These are phyloP conservation scores for Exophiala dermatitidis DNA, from an alignment of 2,329 filamentous ascomycete genomes.

Conservation along the genomic window DNA sequence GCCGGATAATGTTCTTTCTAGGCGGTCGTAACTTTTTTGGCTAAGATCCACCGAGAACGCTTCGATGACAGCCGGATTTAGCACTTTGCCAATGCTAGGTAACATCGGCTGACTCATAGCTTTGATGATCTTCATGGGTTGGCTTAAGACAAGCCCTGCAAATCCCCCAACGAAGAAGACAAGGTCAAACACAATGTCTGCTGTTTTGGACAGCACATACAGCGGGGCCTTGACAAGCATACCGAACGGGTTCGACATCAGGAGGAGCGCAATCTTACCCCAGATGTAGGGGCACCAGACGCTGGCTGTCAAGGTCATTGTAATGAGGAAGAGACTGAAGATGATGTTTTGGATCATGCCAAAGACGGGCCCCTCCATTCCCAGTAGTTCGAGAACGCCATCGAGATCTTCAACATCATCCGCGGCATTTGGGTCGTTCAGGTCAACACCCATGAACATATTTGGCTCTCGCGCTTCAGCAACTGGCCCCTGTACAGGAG, in stretches of 20 bases:
- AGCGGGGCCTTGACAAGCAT: slow-evolving; percentile 61
- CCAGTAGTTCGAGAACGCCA: slow-evolving; percentile 89
- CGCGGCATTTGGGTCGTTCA: slow-evolving; percentile 50
- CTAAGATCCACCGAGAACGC: slow-evolving; percentile 20
- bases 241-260: slow-evolving; percentile 69
- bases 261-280: slow-evolving; percentile 73
- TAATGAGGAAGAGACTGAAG: slow-evolving; percentile 86
- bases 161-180: slow-evolving; percentile 23
- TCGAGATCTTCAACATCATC: slow-evolving; percentile 87
- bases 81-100: slow-evolving; percentile 10
- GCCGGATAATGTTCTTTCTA: slow-evolving; percentile 23
- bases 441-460: slow-evolving; percentile 56
- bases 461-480: slow-evolving; percentile 42
- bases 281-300: slow-evolving; percentile 89
- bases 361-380: slow-evolving; percentile 86
- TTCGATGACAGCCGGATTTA: slow-evolving; percentile 18
- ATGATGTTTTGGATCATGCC: slow-evolving; percentile 90
- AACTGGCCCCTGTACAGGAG: not conserved
- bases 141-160: slow-evolving; percentile 46
- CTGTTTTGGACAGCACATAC: slow-evolving; percentile 61
- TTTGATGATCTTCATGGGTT: slow-evolving; percentile 30
- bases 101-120: slow-evolving; percentile 23
- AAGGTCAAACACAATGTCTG: slow-evolving; percentile 73
- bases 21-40: slow-evolving; percentile 20
- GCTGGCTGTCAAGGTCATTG: slow-evolving; percentile 74